Base-by-base conservation (phyloP, 805 yeast genomes). In the Debaryomyces prosopidis region DNA sequence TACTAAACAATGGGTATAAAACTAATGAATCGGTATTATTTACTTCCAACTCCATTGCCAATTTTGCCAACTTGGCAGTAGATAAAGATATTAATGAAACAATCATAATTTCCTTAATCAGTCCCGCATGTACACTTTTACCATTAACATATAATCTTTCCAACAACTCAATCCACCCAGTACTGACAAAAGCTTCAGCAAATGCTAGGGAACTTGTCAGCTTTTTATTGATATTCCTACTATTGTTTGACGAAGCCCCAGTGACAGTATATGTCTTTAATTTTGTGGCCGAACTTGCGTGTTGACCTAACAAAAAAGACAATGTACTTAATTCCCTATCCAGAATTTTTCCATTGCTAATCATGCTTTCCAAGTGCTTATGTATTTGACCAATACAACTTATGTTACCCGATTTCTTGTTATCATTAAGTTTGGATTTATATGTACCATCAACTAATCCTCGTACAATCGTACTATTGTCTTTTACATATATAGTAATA, bases 101-200 rank as follows among this genome's bases (percentile, higher is more conserved):
- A 1, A 82, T 57, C 69, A 76, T 79, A 1, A 83, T 56, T 23
- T 81, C 71, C 52, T 73, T 75, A 17, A 80, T 69, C 0, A 56
- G 48, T 4, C 68, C 60, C 0, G 82, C 70, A 53, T 78, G 76
- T 8, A 78, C 56, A 34, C 86, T 80, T 18, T 66, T 67, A 4
- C 88, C 89, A 43, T 75, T 76, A 8, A 75, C 75, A 63, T 81
- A 85, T 43, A 81, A 59, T 32, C 66, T 69, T 53, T 86, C 92
- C 36, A 87, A 55, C 11, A 63, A 59, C 51, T 80, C 84, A 14
- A 84, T 61, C 90, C 90, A 86, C 9, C 70, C 64, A 1, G 65
- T 54, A 16, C 69, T 69, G 2, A 84, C 79, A 60, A 85, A 87
- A 16, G 54, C 57, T 45, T 79, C 85, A 1, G 81, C 74, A 60